phyloP scores from a whole-genome alignment of 2,329 filamentous ascomycete species.

The Colletotrichum sp. region DNA sequence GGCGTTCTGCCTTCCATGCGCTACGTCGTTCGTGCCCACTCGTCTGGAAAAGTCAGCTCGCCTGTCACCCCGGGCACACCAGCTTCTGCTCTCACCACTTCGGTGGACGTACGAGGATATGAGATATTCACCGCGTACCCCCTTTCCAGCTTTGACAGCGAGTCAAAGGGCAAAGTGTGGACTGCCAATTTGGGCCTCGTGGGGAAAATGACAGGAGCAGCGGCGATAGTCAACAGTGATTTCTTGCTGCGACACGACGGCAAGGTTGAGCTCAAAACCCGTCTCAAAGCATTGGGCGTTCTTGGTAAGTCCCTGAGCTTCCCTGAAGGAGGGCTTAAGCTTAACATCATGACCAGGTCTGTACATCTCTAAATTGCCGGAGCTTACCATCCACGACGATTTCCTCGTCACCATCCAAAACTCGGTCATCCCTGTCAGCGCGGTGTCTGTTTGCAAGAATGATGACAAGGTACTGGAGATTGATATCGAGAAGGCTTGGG shows the following conservation, averaged over 20 bases:
- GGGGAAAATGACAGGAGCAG: slow-evolving; percentile 88
- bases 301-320: slow-evolving; percentile 57
- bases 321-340: background rate
- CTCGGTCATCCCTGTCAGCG: slow-evolving; percentile 69
- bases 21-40: slow-evolving; percentile 79
- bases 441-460: slow-evolving; percentile 63
- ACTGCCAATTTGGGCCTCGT: slow-evolving; percentile 79
- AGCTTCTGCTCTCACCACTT: slow-evolving; percentile 63
- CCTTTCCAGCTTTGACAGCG: slow-evolving; percentile 60
- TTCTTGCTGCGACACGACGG: slow-evolving; percentile 61
- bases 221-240: slow-evolving; percentile 72
- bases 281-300: slow-evolving; percentile 80
- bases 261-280: slow-evolving; percentile 68
- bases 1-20: slow-evolving; percentile 63
- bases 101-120: slow-evolving; percentile 71
- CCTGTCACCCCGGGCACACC: slow-evolving; percentile 50
- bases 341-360: slow-evolving; percentile 56
- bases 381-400: slow-evolving; percentile 64
- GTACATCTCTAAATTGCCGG: slow-evolving; percentile 74
- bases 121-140: slow-evolving; percentile 83
- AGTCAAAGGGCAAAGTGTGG: slow-evolving; percentile 44
- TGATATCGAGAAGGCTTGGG: slow-evolving; percentile 80
- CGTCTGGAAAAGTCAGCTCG: slow-evolving; percentile 64
- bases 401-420: slow-evolving; percentile 80
- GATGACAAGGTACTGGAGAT: slow-evolving; percentile 72